A percentile compares a stretch with the other conserved stretches of the same genome.
phyloP scores from a whole-genome alignment of 2,329 filamentous ascomycete genomes.

The Phyllosticta capitalensis region DNA sequence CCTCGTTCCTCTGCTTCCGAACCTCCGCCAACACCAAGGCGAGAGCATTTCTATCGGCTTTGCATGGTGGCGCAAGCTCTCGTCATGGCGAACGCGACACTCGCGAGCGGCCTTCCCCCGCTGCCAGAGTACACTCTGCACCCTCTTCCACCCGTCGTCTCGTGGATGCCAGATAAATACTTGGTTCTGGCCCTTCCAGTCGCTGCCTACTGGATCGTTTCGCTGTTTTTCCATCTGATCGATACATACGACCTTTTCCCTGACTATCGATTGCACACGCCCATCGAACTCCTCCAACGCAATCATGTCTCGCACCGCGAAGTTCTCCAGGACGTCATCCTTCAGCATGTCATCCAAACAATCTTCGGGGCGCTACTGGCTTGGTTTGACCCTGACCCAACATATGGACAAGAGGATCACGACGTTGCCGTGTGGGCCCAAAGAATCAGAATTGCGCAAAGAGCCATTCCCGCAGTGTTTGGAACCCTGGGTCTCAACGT shows the following conservation, averaged over 20 bases:
- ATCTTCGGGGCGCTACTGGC: constrained; percentile 58
- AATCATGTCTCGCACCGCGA: constrained; percentile 81
- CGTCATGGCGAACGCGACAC: constrained; percentile 37
- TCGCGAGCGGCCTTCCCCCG: constrained; percentile 61
- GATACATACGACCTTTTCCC: constrained; percentile 80
- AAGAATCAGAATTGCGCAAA: constrained; percentile 68
- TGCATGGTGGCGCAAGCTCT: not conserved
- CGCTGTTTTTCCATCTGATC: constrained; percentile 76
- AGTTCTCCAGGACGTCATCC: constrained; percentile 78
- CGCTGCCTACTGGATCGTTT: constrained; percentile 79
- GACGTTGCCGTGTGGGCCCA: constrained; percentile 86
- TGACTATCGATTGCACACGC: constrained; percentile 88
- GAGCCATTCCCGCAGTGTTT: constrained; percentile 63
- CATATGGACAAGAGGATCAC: constrained; percentile 69
- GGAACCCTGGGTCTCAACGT: constrained; percentile 68
- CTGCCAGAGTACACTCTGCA: constrained; percentile 71
- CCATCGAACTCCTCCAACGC: constrained; percentile 76
- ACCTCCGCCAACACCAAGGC: not conserved
- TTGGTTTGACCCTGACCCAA: constrained; percentile 63
- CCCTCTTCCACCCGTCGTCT: constrained; percentile 60
- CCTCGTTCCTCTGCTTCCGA: constrained; percentile 5
- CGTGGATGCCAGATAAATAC: constrained; percentile 73
- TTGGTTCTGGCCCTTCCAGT: constrained; percentile 68
- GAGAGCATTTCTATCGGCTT: not conserved
- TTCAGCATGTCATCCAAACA: constrained; percentile 88